Conservation (phyloP, 352 stramenopile species). For the Phytophthora nicotianae region DNA sequence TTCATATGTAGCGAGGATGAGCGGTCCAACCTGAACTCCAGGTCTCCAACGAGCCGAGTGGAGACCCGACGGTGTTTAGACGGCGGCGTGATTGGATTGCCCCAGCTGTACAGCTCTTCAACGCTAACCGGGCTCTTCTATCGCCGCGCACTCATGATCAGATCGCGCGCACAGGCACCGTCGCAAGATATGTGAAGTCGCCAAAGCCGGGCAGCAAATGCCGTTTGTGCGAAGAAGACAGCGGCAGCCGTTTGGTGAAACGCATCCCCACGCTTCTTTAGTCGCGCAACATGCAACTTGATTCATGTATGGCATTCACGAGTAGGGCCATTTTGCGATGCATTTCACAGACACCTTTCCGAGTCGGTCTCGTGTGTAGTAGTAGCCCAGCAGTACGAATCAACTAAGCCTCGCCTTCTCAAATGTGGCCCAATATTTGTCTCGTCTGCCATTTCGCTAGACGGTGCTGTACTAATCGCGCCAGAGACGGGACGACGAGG, state of each 20-base stretch:
- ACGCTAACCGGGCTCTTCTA: constrained; percentile 17
- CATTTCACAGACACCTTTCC: not conserved
- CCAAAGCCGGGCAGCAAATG: constrained; percentile 21
- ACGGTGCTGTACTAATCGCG: not conserved
- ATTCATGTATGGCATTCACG: constrained; percentile 10
- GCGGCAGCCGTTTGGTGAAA: constrained; percentile 8
- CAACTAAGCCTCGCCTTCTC: constrained; percentile 4
- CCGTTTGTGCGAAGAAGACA: constrained; percentile 1
- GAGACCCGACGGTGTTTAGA: constrained; percentile 26
- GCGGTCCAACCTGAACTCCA: not conserved
- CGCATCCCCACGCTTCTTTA: constrained; percentile 18
- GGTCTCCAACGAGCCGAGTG: constrained; percentile 1
- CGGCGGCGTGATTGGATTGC: constrained; percentile 18
- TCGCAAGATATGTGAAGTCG: constrained; percentile 34
- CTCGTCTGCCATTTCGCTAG: constrained; percentile 17
- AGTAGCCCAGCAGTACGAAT: not conserved
- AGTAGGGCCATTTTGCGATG: constrained; percentile 3
- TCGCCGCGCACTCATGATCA: constrained; percentile 29
- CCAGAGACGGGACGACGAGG: not conserved
- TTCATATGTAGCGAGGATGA: constrained; percentile 17
- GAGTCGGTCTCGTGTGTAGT: no score
- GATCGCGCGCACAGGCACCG: constrained; percentile 24
- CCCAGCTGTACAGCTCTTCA: constrained; percentile 11
- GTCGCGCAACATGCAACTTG: constrained; percentile 22
- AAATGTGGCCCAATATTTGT: not conserved